Evolutionary conservation across 176 grass and related monocot species (phyloP).

Genomic region (Lolium rigidum): DNA sequence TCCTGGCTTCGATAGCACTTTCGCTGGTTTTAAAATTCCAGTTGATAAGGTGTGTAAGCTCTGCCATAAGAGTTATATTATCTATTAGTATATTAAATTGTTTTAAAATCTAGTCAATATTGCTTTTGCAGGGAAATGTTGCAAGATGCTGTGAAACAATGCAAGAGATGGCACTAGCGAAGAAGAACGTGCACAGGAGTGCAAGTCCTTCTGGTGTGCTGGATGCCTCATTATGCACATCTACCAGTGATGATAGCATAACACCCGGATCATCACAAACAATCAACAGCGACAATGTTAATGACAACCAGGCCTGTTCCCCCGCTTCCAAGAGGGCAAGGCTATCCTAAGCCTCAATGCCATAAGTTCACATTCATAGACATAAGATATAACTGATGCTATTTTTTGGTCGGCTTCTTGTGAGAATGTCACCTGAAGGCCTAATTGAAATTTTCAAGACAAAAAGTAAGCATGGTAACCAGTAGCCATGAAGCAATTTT

Average conservation of each 20-base stretch:
- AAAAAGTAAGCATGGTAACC: slow-evolving; percentile 31
- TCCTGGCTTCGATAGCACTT: slow-evolving; percentile 39
- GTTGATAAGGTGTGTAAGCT: slow-evolving; percentile 63
- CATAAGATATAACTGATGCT: background rate
- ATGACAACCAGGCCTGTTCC: slow-evolving; percentile 39
- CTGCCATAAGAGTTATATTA: background rate
- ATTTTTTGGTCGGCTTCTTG: slow-evolving; percentile 4
- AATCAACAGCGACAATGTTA: slow-evolving; percentile 36
- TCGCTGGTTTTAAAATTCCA: slow-evolving; percentile 50
- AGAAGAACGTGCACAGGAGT: slow-evolving; percentile 12
- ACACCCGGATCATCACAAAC: slow-evolving; percentile 35
- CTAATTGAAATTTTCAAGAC: slow-evolving; percentile 1
- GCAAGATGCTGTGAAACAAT: slow-evolving; percentile 59
- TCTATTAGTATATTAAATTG: background rate
- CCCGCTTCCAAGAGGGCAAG: slow-evolving; percentile 65
- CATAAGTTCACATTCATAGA: slow-evolving; percentile 29
- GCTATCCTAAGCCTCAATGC: slow-evolving; percentile 34
- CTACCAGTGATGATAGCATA: slow-evolving; percentile 48
- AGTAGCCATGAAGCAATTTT: background rate
- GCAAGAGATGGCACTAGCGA: slow-evolving; percentile 53
- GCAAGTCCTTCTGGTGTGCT: slow-evolving; percentile 55
- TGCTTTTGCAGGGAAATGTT: slow-evolving; percentile 60
- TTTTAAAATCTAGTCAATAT: background rate
- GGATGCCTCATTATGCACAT: slow-evolving; percentile 62
- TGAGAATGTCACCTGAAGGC: slow-evolving; percentile 3